Evolutionary conservation across 768 basidiomycete species (phyloP), one percentile per base, ranked within the genome.

Genomic region (Pisolithus tinctorius): DNA sequence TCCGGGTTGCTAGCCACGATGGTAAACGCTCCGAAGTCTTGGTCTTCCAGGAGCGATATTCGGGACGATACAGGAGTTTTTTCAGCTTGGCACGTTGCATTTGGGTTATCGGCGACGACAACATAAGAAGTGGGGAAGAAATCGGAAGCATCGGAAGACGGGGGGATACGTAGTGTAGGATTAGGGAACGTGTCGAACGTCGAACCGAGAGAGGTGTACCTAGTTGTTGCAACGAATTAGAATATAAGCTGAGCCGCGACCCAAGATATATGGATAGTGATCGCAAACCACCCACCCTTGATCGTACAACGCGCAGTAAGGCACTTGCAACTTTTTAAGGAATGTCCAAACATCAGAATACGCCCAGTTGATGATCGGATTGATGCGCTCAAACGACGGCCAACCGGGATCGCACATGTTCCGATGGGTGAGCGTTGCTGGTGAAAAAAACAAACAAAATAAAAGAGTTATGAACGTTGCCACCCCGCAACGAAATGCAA

Each of bases 141-240:
- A 13, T 52, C 61, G 39, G 38, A 34, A 25, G 48, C 29, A 0
- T 38, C n/a, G 26, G 54, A 52, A 13, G 58, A 52, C n/a, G 47
- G 49, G 29, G 25, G 48, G 27, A 71, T 50, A 42, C 64, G 72
- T 3, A 97, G 80, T 1, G 89, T 84, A 2, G 95, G 94, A 61
- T 98, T 98, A 0, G 84, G 93, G 64, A 85, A 86, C 0, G 96
- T 98, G 70, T 98, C 96, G 69, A 82, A 90, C 7, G 88, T 93
- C 10, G 94, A 96, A 16, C 96, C 95, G 17, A 99, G 81, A 4
- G 95, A 97, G 2, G 96, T 99, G 68, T 95, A 99, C n/a, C 93
- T 95, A 56, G 45, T 6, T 6, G 38, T 20, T 20, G 41, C 11
- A 51, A 30, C 34, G 5, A 14, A 34, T 14, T 55, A 38, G 42